Evolutionary conservation across 1,284 basidiomycete species (phyloP), one percentile per base, ranked within the genome.

Genomic region (Melampsora larici-populina): DNA sequence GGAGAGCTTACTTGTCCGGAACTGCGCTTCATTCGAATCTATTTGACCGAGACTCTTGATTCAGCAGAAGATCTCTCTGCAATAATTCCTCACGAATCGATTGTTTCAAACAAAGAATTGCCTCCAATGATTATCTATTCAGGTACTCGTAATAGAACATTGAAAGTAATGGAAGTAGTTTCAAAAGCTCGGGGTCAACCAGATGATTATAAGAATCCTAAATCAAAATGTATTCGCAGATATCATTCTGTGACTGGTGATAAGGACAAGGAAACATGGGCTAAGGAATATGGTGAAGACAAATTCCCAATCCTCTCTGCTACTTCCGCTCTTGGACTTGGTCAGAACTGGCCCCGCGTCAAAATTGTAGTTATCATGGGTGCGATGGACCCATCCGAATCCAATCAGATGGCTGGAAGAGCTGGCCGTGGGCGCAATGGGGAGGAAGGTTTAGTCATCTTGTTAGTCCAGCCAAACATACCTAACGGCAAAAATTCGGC

Each of bases 241-340:
- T 67, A 15, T n/a, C 65, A 67, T 43, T 26, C 65, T 36, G 40
- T 26, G 18, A 67, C 31, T n/a, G 31, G 65, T 11, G 65, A 33
- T 43, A 4, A 21, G 7, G 65, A 67, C 33, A 67, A 67, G 33
- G 15, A 40, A 43, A 43, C 40, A 21, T 3, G 3, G 15, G 26
- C 48, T n/a, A 5, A 6, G 11, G 29, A 33, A 9, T 67, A 43
- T n/a, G 26, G 36, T 9, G 31, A 7, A 33, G 65, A 43, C 3
- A 67, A 67, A n/a, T 9, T 67, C 5, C 65, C 65, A 6, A n/a
- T 67, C 2, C 15, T 67, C 9, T 67, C 65, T 9, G 40, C n/a
- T n/a, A n/a, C n/a, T n/a, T n/a, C n/a, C n/a, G n/a, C n/a, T n/a
- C n/a, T n/a, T n/a, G n/a, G n/a, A 43, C 33, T 67, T 43, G 36